phyloP scores from a whole-genome alignment of 805 yeast genomes.

The Metahyphopichia silvanorum region DNA sequence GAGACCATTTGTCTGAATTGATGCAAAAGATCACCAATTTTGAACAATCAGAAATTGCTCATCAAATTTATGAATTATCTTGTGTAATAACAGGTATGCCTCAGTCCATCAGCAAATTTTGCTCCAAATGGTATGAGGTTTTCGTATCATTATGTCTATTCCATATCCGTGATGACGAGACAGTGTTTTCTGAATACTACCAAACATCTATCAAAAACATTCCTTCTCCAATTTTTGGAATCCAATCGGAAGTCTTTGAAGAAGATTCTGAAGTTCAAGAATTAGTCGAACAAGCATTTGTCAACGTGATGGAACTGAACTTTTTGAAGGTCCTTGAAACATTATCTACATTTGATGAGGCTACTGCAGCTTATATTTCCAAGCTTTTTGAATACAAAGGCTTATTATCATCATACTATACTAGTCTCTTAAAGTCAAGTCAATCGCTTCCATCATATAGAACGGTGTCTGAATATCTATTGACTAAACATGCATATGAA shows the following conservation, averaged over 20 bases:
- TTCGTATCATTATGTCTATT: conserved; percentile 53
- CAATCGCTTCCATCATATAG: conserved; percentile 12
- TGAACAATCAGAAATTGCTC: conserved; percentile 24
- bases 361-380: conserved; percentile 62
- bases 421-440: conserved; percentile 4
- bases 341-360: conserved; percentile 56
- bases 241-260: conserved; percentile 27
- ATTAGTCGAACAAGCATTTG: conserved; percentile 39
- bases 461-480: conserved; percentile 52
- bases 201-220: conserved; percentile 29
- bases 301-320: conserved; percentile 54
- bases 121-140: conserved; percentile 69
- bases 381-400: conserved; percentile 65
- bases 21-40: conserved; percentile 18
- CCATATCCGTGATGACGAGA: conserved; percentile 48
- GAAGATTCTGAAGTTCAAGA: conserved; percentile 32
- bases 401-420: conserved; percentile 40
- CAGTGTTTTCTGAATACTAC: conserved; percentile 31
- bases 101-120: conserved; percentile 47
- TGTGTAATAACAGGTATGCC: conserved; percentile 46
- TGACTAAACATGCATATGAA: conserved; percentile 53
- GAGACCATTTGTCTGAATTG: conserved; percentile 36
- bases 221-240: conserved; percentile 30
- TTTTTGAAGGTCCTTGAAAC: conserved; percentile 55
- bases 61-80: conserved; percentile 41